A percentile compares a stretch with the other conserved stretches of the same genome.
Evolutionary conservation across 2,329 filamentous ascomycete species (phyloP).

Genomic region (Fusarium udum): DNA sequence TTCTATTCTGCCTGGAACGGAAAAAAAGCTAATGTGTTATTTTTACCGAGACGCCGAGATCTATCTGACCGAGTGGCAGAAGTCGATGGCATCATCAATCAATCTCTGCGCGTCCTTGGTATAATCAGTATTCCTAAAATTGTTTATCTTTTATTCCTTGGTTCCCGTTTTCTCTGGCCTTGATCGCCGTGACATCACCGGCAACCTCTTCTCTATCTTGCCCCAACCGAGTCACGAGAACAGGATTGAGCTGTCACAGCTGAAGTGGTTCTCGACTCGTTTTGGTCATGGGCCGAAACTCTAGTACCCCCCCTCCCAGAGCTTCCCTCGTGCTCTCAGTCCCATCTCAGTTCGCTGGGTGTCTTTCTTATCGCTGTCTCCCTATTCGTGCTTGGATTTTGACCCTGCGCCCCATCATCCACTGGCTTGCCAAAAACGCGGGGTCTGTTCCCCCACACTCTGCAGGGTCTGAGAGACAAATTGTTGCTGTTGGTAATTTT

Average conservation of each 20-base stretch:
- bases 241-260: constrained; percentile 26
- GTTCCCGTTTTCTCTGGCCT: constrained; percentile 40
- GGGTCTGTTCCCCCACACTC: constrained; percentile 39
- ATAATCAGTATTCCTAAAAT: not conserved
- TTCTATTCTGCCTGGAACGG: no score
- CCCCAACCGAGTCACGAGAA: constrained; percentile 28
- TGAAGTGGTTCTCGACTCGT: constrained; percentile 32
- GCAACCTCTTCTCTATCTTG: constrained; percentile 1
- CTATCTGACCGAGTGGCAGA: no score
- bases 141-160: constrained; percentile 11
- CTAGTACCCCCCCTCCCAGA: constrained; percentile 25
- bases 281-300: constrained; percentile 33
- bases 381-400: constrained; percentile 35
- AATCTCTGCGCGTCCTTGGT: not conserved
- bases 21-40: no score
- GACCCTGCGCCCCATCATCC: constrained; percentile 38
- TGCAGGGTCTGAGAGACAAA: constrained; percentile 35
- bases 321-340: constrained; percentile 34
- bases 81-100: no score
- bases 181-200: constrained; percentile 55
- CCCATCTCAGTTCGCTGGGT: constrained; percentile 11
- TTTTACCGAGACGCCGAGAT: no score
- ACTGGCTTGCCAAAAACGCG: constrained; percentile 39
- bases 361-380: constrained; percentile 38
- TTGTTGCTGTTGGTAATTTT: constrained; percentile 17